A percentile compares a stretch with the other conserved stretches of the same genome.
phyloP scores from a whole-genome alignment of 331 rosid genomes.

The Ulmus americana region DNA sequence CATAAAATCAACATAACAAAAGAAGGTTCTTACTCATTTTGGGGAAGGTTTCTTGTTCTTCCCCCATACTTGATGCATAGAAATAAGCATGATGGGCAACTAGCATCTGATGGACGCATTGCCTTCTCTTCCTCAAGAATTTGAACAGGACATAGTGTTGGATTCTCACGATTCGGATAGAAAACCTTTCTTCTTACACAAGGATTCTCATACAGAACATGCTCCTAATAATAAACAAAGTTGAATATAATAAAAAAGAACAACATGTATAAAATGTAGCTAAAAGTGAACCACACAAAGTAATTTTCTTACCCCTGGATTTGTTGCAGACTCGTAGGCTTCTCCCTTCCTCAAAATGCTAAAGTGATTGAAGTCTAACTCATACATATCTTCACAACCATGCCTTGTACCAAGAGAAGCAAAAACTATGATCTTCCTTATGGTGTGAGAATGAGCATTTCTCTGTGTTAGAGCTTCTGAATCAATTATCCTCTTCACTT shows the following conservation, averaged over 20 bases:
- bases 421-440: slow-evolving; percentile 75
- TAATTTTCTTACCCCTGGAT: slow-evolving; percentile 61
- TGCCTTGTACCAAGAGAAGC: slow-evolving; percentile 81
- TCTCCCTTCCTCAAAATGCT: slow-evolving; percentile 73
- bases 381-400: slow-evolving; percentile 79
- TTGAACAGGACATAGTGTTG: slow-evolving; percentile 62
- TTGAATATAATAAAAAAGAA: neutral
- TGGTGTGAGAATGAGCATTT: slow-evolving; percentile 79
- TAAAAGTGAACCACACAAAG: neutral
- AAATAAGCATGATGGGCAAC: slow-evolving; percentile 78
- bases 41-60: slow-evolving; percentile 88
- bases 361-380: slow-evolving; percentile 70
- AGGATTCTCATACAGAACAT: slow-evolving; percentile 69
- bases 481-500: slow-evolving; percentile 63
- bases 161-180: slow-evolving; percentile 51
- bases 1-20: neutral
- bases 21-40: slow-evolving; percentile 61
- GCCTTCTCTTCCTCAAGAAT: slow-evolving; percentile 70
- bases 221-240: slow-evolving; percentile 43
- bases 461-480: slow-evolving; percentile 43
- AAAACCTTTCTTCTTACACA: slow-evolving; percentile 61
- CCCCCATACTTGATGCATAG: slow-evolving; percentile 94
- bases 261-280: neutral
- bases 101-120: slow-evolving; percentile 77
- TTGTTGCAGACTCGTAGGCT: slow-evolving; percentile 43